These are phyloP conservation scores for Auricularia sp. DNA, from an alignment of 768 basidiomycete genomes.

Conservation along the genomic window DNA sequence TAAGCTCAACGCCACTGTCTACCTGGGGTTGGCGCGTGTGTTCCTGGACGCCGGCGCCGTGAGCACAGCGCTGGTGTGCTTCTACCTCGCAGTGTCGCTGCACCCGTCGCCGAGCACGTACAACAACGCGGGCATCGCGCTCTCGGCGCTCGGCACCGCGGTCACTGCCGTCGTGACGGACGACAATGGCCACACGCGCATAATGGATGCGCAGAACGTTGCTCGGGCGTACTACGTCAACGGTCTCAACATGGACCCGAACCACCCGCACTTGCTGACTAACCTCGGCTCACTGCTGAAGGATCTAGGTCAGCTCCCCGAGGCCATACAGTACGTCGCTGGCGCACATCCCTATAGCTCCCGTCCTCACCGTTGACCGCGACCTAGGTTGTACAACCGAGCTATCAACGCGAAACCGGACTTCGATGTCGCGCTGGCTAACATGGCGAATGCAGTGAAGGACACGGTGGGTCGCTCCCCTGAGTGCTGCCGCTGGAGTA, in stretches of 20 bases:
- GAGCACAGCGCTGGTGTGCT: slow-evolving; percentile 30
- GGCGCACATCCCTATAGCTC: neutral
- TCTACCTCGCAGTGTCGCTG: slow-evolving; percentile 38
- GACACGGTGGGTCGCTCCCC: slow-evolving; percentile 27
- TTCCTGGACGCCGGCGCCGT: slow-evolving; percentile 28
- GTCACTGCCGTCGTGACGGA: slow-evolving; percentile 10
- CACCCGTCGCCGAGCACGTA: slow-evolving; percentile 36
- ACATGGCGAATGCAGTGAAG: slow-evolving; percentile 42
- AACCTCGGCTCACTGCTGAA: slow-evolving; percentile 43
- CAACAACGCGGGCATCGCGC: slow-evolving; percentile 42
- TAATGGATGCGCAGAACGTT: slow-evolving; percentile 24
- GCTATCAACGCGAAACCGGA: slow-evolving; percentile 34
- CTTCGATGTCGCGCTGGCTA: slow-evolving; percentile 42
- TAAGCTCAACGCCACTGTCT: slow-evolving; percentile 29
- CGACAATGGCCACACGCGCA: slow-evolving; percentile 11
- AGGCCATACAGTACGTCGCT: slow-evolving; percentile 32
- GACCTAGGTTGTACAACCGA: slow-evolving; percentile 28
- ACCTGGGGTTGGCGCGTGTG: slow-evolving; percentile 37
- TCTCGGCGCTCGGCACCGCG: slow-evolving; percentile 27
- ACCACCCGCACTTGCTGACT: slow-evolving; percentile 40
- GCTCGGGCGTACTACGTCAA: slow-evolving; percentile 36
- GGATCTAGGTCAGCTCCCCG: slow-evolving; percentile 32
- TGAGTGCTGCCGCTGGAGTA: too few relatives aligned
- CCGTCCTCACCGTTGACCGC: neutral
- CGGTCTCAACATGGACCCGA: slow-evolving; percentile 34